A percentile compares a stretch with the other conserved stretches of the same genome.
Conservation (phyloP, 805 yeast species). For the Saturnispora serradocipensis region DNA sequence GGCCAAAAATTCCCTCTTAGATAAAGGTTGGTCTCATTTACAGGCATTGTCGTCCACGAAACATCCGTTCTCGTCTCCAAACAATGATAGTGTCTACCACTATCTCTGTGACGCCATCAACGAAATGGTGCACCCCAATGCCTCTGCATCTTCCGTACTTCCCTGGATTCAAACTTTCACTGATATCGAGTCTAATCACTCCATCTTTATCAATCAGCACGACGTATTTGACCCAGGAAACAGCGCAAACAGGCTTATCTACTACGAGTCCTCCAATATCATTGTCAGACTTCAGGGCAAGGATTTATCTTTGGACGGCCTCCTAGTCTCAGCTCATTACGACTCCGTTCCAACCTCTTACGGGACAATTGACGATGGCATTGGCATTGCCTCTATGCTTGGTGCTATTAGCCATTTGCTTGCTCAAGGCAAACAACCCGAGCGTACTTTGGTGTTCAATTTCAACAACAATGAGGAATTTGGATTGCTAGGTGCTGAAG, state of each 20-base stretch:
- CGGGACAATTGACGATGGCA: conserved; percentile 91
- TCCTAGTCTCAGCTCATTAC: conserved; percentile 75
- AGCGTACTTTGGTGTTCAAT: conserved; percentile 68
- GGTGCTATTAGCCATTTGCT: conserved; percentile 52
- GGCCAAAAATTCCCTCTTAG: conserved; percentile 6
- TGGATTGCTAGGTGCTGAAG: conserved; percentile 73
- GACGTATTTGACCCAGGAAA: conserved; percentile 39
- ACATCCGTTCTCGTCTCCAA: conserved; percentile 75
- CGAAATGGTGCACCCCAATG: not conserved
- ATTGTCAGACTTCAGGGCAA: conserved; percentile 65
- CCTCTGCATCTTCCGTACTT: not conserved
- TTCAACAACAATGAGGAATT: conserved; percentile 88
- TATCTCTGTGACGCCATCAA: conserved; percentile 33
- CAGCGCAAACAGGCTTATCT: conserved; percentile 42
- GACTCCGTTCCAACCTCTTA: conserved; percentile 82
- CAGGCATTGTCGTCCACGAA: conserved; percentile 56
- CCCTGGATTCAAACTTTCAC: conserved; percentile 4
- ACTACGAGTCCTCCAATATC: conserved; percentile 78
- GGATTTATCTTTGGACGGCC: conserved; percentile 48
- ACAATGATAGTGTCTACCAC: conserved; percentile 69
- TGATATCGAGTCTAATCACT: conserved; percentile 9
- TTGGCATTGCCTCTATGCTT: conserved; percentile 74
- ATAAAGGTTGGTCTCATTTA: conserved; percentile 60
- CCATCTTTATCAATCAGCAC: conserved; percentile 36
- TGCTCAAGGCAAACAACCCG: conserved; percentile 36